phyloP scores from a whole-genome alignment of 139 green algal genomes.

The Coccomyxa sp. region DNA sequence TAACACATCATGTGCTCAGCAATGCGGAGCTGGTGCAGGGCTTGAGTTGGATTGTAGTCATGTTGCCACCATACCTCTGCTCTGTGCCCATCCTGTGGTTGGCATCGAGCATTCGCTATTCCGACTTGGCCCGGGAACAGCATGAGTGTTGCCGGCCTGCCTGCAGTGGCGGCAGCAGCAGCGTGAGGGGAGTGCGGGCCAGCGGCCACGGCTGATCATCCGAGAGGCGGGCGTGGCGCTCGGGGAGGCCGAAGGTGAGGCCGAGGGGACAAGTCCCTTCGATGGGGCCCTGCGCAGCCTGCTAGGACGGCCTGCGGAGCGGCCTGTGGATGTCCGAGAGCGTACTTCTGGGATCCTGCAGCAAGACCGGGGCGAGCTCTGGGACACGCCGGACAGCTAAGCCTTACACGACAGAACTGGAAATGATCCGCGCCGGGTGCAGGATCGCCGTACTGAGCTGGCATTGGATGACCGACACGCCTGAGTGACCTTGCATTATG shows the following conservation, averaged over 20 bases:
- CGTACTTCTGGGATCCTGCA: conserved; percentile 21
- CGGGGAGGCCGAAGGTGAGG: not conserved
- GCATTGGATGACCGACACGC: no score
- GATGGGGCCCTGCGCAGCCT: not conserved
- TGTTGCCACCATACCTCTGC: no score
- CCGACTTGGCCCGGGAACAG: no score
- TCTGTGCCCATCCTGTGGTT: no score
- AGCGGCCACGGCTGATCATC: conserved; percentile 10
- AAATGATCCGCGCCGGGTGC: no score
- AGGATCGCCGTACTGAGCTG: no score
- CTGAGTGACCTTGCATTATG: no score
- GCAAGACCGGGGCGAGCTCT: conserved; percentile 15
- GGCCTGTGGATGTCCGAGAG: conserved; percentile 10
- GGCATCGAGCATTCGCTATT: no score
- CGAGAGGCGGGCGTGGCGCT: conserved; percentile 8
- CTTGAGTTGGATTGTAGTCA: no score
- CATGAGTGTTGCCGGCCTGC: not conserved
- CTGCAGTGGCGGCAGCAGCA: conserved; percentile 30
- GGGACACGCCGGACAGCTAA: conserved; percentile 9
- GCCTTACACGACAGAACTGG: no score
- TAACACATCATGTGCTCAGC: no score
- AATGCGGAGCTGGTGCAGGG: no score
- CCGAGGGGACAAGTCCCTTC: not conserved
- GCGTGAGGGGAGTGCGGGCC: not conserved
- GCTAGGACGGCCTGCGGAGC: not conserved